Percentiles rank a stretch among this genome's conserved stretches.
These are phyloP conservation scores for Paradendryphiella salina DNA, from an alignment of 2,329 filamentous ascomycete genomes.

Conservation along the genomic window DNA sequence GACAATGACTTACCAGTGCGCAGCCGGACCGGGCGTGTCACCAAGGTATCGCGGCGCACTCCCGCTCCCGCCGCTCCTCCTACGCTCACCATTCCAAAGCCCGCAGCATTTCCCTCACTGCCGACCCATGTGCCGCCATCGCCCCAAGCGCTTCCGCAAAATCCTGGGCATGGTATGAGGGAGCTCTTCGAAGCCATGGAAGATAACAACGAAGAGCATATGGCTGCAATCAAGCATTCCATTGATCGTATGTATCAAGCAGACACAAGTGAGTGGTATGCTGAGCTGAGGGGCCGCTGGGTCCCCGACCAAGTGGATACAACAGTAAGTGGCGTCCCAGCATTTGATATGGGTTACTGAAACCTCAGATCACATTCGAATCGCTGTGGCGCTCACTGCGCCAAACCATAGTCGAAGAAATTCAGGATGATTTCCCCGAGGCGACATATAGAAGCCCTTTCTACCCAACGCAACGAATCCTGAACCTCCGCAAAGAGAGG, in stretches of 20 bases:
- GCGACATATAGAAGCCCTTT: conserved; percentile 6
- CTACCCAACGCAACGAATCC: conserved; percentile 16
- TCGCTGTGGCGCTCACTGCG: conserved; percentile 24
- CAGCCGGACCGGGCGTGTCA: not conserved
- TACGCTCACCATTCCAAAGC: not conserved
- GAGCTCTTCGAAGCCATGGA: conserved; percentile 6
- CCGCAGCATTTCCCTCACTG: conserved; percentile 15
- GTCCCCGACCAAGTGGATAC: not conserved
- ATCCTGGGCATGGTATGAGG: conserved; percentile 1
- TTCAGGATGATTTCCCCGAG: conserved; percentile 11
- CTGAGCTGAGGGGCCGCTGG: conserved; percentile 7
- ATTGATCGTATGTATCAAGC: conserved; percentile 13
- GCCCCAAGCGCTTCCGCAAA: not conserved
- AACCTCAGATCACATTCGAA: conserved; percentile 16
- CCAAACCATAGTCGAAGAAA: conserved; percentile 24
- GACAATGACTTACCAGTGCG: not conserved
- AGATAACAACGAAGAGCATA: not conserved
- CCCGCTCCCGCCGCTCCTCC: not conserved
- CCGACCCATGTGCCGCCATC: not conserved
- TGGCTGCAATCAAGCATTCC: not conserved
- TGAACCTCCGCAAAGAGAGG: conserved; percentile 8
- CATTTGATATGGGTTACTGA: not conserved
- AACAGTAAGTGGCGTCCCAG: conserved; percentile 1
- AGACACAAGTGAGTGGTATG: conserved; percentile 14
- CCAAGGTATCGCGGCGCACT: not conserved